Percentiles rank a stretch among this genome's conserved stretches.
These are phyloP conservation scores for Lactifluus hygrophoroides DNA, from an alignment of 768 basidiomycete species.

Conservation along the genomic window DNA sequence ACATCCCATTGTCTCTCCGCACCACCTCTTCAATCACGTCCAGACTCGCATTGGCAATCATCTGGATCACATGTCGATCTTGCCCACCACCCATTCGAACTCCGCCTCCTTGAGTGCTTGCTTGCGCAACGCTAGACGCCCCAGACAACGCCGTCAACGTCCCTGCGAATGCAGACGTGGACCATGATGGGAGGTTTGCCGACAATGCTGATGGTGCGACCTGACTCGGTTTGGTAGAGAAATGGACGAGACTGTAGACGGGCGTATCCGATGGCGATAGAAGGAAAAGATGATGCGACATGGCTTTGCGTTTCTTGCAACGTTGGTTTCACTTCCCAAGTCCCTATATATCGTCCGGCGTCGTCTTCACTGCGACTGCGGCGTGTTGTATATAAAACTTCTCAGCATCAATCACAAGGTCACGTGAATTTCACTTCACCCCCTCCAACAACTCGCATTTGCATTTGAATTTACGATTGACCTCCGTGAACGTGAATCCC, in stretches of 20 bases:
- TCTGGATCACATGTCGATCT: conserved; percentile 93
- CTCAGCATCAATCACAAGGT: neutral
- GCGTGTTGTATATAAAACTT: too few relatives aligned
- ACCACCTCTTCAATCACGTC: conserved; percentile 93
- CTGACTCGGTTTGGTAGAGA: conserved; percentile 63
- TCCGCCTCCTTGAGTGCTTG: conserved; percentile 50
- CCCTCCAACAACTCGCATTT: neutral
- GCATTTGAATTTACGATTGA: neutral
- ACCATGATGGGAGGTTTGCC: conserved; percentile 83
- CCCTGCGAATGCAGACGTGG: conserved; percentile 84
- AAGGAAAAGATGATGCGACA: conserved; percentile 85
- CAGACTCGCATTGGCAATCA: conserved; percentile 95
- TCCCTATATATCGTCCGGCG: neutral
- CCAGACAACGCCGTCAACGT: conserved; percentile 82
- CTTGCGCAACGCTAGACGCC: conserved; percentile 65
- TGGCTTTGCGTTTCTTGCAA: conserved; percentile 25
- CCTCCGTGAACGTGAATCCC: neutral
- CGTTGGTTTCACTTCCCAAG: too few relatives aligned
- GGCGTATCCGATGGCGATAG: conserved; percentile 84
- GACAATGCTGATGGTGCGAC: conserved; percentile 59
- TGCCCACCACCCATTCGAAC: conserved; percentile 71
- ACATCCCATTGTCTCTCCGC: conserved; percentile 75
- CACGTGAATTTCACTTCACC: neutral
- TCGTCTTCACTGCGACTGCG: too few relatives aligned
- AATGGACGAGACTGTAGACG: conserved; percentile 74